phyloP scores from a whole-genome alignment of 2,329 filamentous ascomycete species.

The Tolypocladium tropicale region DNA sequence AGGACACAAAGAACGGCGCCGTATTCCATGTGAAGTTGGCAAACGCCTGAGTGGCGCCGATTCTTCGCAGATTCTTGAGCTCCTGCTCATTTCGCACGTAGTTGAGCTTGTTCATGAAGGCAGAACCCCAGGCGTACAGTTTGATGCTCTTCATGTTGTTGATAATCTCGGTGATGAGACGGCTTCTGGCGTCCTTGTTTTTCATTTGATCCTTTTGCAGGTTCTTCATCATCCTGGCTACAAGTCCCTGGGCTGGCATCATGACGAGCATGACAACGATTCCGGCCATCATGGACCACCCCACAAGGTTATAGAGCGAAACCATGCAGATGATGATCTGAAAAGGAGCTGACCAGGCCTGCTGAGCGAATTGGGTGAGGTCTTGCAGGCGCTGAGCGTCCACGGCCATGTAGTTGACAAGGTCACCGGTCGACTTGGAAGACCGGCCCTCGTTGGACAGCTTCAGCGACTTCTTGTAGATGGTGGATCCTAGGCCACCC shows the following conservation, averaged over 20 bases:
- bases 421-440: conserved; percentile 87
- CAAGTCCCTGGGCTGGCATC: conserved; percentile 91
- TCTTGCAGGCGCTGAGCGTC: conserved; percentile 94
- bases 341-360: conserved; percentile 93
- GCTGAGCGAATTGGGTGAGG: conserved; percentile 88
- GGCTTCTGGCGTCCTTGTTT: conserved; percentile 90
- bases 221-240: conserved; percentile 86
- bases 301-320: conserved; percentile 90
- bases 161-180: conserved; percentile 92
- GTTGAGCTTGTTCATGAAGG: conserved; percentile 96
- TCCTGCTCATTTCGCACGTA: conserved; percentile 93
- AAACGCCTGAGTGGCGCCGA: conserved; percentile 85
- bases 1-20: conserved; percentile 94
- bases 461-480: conserved; percentile 83
- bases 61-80: conserved; percentile 89
- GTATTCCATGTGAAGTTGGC: conserved; percentile 98
- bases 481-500: conserved; percentile 76
- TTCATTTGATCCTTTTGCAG: conserved; percentile 97
- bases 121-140: conserved; percentile 92
- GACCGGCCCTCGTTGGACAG: conserved; percentile 89
- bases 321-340: conserved; percentile 94
- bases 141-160: conserved; percentile 99
- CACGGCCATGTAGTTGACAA: conserved; percentile 99
- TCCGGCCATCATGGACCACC: conserved; percentile 89
- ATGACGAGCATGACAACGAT: conserved; percentile 93